phyloP scores from a whole-genome alignment of 768 basidiomycete species.

The Pseudohyphozyma bogoriensis region DNA sequence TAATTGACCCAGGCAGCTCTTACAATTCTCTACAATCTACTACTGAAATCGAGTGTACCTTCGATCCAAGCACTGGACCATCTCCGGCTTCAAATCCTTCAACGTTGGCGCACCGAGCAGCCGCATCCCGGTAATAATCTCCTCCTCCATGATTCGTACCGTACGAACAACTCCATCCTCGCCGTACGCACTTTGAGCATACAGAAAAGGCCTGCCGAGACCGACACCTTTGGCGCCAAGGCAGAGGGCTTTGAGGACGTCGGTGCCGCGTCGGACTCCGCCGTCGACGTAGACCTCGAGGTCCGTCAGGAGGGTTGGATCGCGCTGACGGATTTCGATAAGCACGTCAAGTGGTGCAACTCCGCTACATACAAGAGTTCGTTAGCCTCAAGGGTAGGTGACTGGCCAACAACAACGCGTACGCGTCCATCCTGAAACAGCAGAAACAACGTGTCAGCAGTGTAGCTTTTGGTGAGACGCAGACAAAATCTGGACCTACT shows the following conservation, averaged over 20 bases:
- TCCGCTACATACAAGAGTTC: background rate
- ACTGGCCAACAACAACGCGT: background rate
- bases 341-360: slow-evolving; percentile 12
- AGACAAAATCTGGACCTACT: too few species aligned
- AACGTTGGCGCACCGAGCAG: slow-evolving; percentile 39
- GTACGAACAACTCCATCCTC: slow-evolving; percentile 32
- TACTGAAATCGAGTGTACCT: too few species aligned
- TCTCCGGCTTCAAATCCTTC: slow-evolving; percentile 35
- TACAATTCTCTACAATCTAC: too few species aligned
- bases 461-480: too few species aligned
- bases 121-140: slow-evolving; percentile 40
- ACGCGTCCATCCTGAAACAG: too few species aligned
- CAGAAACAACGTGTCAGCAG: too few species aligned
- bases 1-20: too few species aligned
- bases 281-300: slow-evolving; percentile 45
- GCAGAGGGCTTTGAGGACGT: slow-evolving; percentile 42
- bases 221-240: slow-evolving; percentile 73
- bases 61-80: slow-evolving; percentile 7
- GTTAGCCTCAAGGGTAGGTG: background rate
- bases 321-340: slow-evolving; percentile 21
- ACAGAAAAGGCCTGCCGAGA: slow-evolving; percentile 77
- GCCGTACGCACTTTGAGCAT: slow-evolving; percentile 45
- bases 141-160: slow-evolving; percentile 37
- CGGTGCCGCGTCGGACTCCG: slow-evolving; percentile 46
- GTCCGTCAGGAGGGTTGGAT: slow-evolving; percentile 36